Conservation (phyloP, 805 yeast species). For the Lipomyces sp. region DNA sequence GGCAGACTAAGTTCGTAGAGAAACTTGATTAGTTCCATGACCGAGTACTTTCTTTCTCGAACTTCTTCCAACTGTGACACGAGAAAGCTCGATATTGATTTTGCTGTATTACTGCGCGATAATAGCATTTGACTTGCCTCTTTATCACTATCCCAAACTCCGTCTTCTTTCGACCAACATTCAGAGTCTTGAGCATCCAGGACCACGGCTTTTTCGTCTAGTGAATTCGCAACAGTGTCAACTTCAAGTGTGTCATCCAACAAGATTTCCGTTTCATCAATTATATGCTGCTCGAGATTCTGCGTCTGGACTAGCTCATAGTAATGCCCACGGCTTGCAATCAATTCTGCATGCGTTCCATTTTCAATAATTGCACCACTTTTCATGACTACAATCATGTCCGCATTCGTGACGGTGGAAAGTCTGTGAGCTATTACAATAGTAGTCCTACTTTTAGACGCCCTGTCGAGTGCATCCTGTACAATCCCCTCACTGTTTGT, state of each 20-base stretch:
- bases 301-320: conserved; percentile 42
- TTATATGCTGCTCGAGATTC: conserved; percentile 26
- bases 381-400: conserved; percentile 52
- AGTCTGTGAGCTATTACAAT: conserved; percentile 59
- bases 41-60: conserved; percentile 21
- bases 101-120: conserved; percentile 27
- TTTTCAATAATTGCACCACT: conserved; percentile 53
- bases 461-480: conserved; percentile 53
- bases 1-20: conserved; percentile 25
- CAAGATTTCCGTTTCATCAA: conserved; percentile 17
- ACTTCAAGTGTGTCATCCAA: conserved; percentile 15
- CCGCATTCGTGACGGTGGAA: conserved; percentile 56
- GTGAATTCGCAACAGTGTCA: conserved; percentile 22
- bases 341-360: conserved; percentile 45
- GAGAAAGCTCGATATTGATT: conserved; percentile 28
- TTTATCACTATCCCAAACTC: conserved; percentile 15
- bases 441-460: conserved; percentile 49
- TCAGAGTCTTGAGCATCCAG: conserved; percentile 14
- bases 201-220: conserved; percentile 32
- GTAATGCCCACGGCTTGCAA: conserved; percentile 40
- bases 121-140: conserved; percentile 22
- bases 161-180: conserved; percentile 15
- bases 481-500: conserved; percentile 65
- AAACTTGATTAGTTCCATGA: conserved; percentile 20
- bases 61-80: not conserved